phyloP scores from a whole-genome alignment of 768 basidiomycete genomes.

The Pleurotus tuoliensis region DNA sequence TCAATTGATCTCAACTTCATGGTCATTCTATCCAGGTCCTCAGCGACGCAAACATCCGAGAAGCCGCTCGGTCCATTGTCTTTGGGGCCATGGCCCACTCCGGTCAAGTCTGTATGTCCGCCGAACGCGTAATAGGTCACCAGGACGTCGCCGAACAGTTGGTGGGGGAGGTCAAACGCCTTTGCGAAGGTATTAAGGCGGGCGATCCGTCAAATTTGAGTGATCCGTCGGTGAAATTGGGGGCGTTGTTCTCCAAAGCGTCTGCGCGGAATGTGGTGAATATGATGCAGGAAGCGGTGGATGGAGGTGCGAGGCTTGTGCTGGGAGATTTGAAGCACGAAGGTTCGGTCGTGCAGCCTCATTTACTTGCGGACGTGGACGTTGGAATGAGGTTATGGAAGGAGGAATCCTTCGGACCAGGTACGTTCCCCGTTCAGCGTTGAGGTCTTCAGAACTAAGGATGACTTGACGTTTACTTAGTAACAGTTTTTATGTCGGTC shows the following conservation, averaged over 20 bases:
- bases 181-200: slow-evolving; percentile 31
- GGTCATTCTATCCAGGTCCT: slow-evolving; percentile 32
- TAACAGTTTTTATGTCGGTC: slow-evolving; percentile 29
- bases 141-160: slow-evolving; percentile 33
- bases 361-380: slow-evolving; percentile 45
- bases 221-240: slow-evolving; percentile 26
- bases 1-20: too few species aligned
- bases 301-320: slow-evolving; percentile 40
- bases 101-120: slow-evolving; percentile 59
- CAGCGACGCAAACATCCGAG: slow-evolving; percentile 16
- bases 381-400: slow-evolving; percentile 52
- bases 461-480: slow-evolving; percentile 17
- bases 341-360: slow-evolving; percentile 44
- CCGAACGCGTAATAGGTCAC: slow-evolving; percentile 52
- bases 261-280: slow-evolving; percentile 42
- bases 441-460: too few species aligned
- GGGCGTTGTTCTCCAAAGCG: slow-evolving; percentile 38
- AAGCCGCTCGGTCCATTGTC: slow-evolving; percentile 49
- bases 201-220: slow-evolving; percentile 26
- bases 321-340: slow-evolving; percentile 38
- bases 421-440: slow-evolving; percentile 19
- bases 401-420: slow-evolving; percentile 60
- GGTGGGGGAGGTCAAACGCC: slow-evolving; percentile 26
- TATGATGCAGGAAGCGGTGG: slow-evolving; percentile 36
- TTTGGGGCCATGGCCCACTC: slow-evolving; percentile 41